Base-by-base conservation (phyloP, 306 rosid species). In the Aeschynomene evenia region DNA sequence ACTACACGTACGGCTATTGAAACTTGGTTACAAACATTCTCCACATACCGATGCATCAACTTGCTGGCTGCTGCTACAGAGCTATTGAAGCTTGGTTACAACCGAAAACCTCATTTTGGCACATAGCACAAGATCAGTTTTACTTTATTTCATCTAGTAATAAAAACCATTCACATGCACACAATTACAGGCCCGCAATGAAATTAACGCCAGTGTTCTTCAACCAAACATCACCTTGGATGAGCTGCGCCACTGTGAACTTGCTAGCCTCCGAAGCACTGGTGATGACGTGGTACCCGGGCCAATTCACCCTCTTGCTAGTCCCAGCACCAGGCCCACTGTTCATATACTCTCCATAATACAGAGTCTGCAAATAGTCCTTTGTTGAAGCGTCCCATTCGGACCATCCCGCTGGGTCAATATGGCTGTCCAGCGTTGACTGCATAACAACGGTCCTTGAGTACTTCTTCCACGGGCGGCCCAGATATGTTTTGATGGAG, bases 391-490 rank as follows among this genome's bases (percentile, higher is more conserved):
- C 39, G 24, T 37, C 40, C 95, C 95, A 86, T 18, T 54, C 59
- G 0, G 87, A 71, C 95, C 97, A 88, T 16, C 97, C 95, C 0
- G 84, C 2, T 16, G 89, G 92, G 61, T 82, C 80, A 60, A 88
- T 80, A 10, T 77, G 85, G 53, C 63, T 55, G 11, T 76, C 84
- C 1, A 88, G 15, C 3, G 1, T 21, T 1, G 95, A 86, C 37
- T 88, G 92, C 89, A 91, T 70, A 5, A 88, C 77, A 12, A 88
- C 82, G 0, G 95, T 90, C 55, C 92, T 85, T 0, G 95, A 88
- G 40, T 33, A 88, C 15, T 79, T 74, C 83, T 86, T 81, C 95
- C 95, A 91, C 0, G 95, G 97, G 0, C 92, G 88, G 10, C 97
- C 95, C 66, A 91, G 48, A 33, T 53, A 91, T 0, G 95, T 65